These are phyloP conservation scores for Kwoniella dejecticola DNA, from an alignment of 768 basidiomycete species.

Conservation along the genomic window DNA sequence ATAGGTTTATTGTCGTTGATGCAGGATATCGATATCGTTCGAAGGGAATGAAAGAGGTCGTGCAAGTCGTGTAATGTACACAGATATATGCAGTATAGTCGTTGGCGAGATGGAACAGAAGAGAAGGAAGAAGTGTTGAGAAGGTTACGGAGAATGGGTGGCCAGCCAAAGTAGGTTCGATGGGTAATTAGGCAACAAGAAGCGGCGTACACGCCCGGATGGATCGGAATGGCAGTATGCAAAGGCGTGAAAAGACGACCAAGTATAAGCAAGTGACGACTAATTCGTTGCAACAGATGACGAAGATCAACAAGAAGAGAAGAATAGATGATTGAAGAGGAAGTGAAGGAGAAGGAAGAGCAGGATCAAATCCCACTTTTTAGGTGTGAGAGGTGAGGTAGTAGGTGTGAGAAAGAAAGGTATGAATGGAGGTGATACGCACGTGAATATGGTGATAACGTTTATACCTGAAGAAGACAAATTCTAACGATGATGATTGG, in stretches of 20 bases:
- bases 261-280: too few relatives aligned
- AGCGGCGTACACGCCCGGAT: not conserved
- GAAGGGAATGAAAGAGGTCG: not conserved
- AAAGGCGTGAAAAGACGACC: too few relatives aligned
- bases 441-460: slow-evolving; percentile 22
- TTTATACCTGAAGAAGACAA: slow-evolving; percentile 1
- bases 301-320: too few relatives aligned
- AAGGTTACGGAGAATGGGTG: not conserved
- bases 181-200: not conserved
- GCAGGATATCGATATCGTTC: slow-evolving; percentile 7
- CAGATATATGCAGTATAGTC: not conserved
- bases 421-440: slow-evolving; percentile 15
- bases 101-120: too few relatives aligned
- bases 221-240: too few relatives aligned
- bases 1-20: not conserved
- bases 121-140: not conserved
- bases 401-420: slow-evolving; percentile 3
- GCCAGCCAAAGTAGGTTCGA: slow-evolving; percentile 7
- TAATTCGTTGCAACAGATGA: too few relatives aligned
- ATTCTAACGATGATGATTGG: too few relatives aligned
- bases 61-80: not conserved
- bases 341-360: too few relatives aligned
- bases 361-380: too few relatives aligned
- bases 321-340: too few relatives aligned
- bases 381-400: not conserved